Evolutionary conservation across 2,329 filamentous ascomycete species (phyloP).

Genomic region (Sporothrix phasma): DNA sequence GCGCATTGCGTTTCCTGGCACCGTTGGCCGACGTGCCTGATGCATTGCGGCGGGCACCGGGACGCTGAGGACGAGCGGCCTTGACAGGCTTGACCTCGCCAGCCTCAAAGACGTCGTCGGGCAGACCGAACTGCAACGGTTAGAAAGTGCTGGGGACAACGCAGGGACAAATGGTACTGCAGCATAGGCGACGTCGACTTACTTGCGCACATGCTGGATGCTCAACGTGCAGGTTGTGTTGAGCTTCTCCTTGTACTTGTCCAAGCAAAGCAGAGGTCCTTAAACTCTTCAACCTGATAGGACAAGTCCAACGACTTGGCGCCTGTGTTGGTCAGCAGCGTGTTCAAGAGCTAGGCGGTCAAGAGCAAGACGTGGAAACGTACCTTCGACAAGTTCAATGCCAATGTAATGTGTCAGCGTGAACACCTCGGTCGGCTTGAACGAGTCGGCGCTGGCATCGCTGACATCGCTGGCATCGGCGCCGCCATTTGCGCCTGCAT

Average conservation of each 20-base stretch:
- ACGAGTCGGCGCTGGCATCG: not conserved
- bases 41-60: slow-evolving; percentile 30
- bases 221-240: slow-evolving; percentile 53
- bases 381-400: slow-evolving; percentile 67
- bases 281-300: slow-evolving; percentile 77
- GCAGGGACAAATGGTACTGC: not conserved
- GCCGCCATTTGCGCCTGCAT: not conserved
- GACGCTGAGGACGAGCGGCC: slow-evolving; percentile 37
- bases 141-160: not conserved
- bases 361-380: slow-evolving; percentile 29
- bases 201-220: slow-evolving; percentile 81
- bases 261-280: slow-evolving; percentile 66
- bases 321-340: slow-evolving; percentile 31
- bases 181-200: slow-evolving; percentile 34
- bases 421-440: slow-evolving; percentile 47
- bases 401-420: slow-evolving; percentile 95
- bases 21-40: slow-evolving; percentile 29
- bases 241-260: slow-evolving; percentile 62
- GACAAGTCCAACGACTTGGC: slow-evolving; percentile 68
- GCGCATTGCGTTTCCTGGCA: slow-evolving; percentile 40
- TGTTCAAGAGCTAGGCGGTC: not conserved
- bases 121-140: slow-evolving; percentile 59
- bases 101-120: slow-evolving; percentile 76
- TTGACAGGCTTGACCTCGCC: slow-evolving; percentile 62
- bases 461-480: not conserved